These are phyloP conservation scores for Lolium rigidum DNA, from an alignment of 176 grass and related monocot genomes.

Conservation along the genomic window DNA sequence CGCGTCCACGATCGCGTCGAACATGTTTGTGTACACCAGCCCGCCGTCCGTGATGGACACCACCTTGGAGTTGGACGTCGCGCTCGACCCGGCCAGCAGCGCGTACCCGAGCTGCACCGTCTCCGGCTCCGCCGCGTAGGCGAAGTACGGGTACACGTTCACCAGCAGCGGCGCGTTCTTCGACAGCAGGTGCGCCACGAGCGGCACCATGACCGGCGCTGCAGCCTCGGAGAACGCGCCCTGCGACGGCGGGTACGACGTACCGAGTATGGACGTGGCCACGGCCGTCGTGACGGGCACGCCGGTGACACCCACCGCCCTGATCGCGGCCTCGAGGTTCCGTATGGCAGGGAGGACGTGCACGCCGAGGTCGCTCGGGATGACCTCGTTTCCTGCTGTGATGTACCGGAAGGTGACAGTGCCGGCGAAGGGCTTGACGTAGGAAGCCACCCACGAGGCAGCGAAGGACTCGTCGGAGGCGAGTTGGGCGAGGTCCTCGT, in stretches of 20 bases:
- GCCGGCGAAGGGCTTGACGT: conserved; percentile 70
- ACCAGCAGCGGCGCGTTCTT: conserved; percentile 66
- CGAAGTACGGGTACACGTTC: conserved; percentile 88
- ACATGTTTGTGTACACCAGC: conserved; percentile 84
- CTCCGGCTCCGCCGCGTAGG: conserved; percentile 49
- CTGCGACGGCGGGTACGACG: conserved; percentile 74
- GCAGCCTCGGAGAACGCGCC: conserved; percentile 62
- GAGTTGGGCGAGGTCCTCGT: conserved; percentile 72
- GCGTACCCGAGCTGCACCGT: conserved; percentile 76
- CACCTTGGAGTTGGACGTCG: conserved; percentile 23
- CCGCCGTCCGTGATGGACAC: conserved; percentile 53
- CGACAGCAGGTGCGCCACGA: conserved; percentile 55
- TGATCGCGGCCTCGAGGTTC: conserved; percentile 67
- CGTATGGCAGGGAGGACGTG: conserved; percentile 75
- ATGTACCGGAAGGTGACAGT: conserved; percentile 83
- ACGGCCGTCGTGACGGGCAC: conserved; percentile 80
- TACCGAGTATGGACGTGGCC: conserved; percentile 53
- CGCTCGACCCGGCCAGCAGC: conserved; percentile 50
- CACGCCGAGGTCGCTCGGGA: conserved; percentile 44
- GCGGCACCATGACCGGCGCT: conserved; percentile 55
- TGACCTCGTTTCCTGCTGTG: conserved; percentile 86
- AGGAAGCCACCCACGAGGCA: conserved; percentile 71
- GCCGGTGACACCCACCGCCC: conserved; percentile 42
- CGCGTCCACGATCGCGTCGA: conserved; percentile 93
- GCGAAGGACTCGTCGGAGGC: conserved; percentile 62